Conservation (phyloP, 208 protist species). For the Crithidia bombi region DNA sequence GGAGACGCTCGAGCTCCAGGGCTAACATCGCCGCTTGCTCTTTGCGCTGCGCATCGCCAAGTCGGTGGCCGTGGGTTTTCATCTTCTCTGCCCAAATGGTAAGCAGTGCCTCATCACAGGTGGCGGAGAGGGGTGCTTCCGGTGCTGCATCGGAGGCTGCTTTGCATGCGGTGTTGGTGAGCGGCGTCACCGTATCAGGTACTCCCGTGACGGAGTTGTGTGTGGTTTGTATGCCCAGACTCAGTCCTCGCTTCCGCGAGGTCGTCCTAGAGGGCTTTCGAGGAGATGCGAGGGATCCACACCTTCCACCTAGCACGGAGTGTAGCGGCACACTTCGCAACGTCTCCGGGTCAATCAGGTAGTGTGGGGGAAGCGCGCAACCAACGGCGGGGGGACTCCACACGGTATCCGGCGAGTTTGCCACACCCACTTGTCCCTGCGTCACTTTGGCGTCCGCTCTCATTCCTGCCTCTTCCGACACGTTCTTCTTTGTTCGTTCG, state of each 20-base stretch:
- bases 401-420: background rate
- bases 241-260: background rate
- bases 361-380: constrained; percentile 57
- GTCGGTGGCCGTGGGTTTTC: constrained; percentile 54
- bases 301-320: constrained; percentile 21
- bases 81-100: constrained; percentile 68
- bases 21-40: constrained; percentile 67
- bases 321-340: constrained; percentile 48
- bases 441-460: background rate
- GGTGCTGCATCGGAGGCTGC: constrained; percentile 2
- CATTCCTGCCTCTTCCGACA: background rate
- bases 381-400: constrained; percentile 15
- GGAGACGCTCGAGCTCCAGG: constrained; percentile 37
- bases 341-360: constrained; percentile 64
- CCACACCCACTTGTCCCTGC: background rate
- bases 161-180: background rate
- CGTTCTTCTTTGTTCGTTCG: too few relatives aligned
- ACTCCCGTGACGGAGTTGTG: too few relatives aligned
- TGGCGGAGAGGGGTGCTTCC: background rate
- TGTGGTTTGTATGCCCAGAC: too few relatives aligned
- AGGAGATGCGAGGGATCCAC: background rate
- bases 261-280: background rate
- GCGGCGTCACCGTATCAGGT: background rate
- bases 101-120: constrained; percentile 33
- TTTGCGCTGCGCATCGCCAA: constrained; percentile 40